phyloP scores from a whole-genome alignment of 495 filamentous ascomycete genomes.

The Neurospora sp. region DNA sequence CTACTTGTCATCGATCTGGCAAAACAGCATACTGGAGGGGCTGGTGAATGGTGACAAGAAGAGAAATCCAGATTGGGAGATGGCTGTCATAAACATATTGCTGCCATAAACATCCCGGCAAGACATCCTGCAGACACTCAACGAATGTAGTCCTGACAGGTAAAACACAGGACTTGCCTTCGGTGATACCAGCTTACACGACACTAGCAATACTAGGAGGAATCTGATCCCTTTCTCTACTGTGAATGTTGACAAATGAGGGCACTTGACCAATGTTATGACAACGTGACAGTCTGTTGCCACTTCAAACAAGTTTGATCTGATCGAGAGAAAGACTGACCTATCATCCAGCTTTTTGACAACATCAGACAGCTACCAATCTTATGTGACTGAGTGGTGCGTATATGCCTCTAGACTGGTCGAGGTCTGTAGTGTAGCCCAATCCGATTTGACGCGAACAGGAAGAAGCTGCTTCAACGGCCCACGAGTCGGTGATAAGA shows the following conservation, averaged over 20 bases:
- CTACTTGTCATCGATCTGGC: neutral
- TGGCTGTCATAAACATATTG: neutral
- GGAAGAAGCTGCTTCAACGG: neutral
- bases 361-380: neutral
- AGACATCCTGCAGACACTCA: neutral
- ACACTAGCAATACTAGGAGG: neutral
- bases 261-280: neutral
- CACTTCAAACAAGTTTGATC: neutral
- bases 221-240: neutral
- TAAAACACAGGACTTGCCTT: neutral
- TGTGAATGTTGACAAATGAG: neutral
- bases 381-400: neutral
- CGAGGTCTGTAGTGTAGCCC: neutral
- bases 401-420: neutral
- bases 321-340: neutral
- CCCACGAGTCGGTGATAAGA: neutral
- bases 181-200: neutral
- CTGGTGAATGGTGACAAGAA: neutral
- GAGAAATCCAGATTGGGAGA: neutral
- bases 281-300: too few relatives aligned
- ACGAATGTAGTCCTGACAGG: neutral
- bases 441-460: neutral
- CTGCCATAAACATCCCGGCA: neutral
- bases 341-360: neutral
- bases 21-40: neutral